Evolutionary conservation across 2,329 filamentous ascomycete species (phyloP).

Genomic region (Ophiostoma ulmi): DNA sequence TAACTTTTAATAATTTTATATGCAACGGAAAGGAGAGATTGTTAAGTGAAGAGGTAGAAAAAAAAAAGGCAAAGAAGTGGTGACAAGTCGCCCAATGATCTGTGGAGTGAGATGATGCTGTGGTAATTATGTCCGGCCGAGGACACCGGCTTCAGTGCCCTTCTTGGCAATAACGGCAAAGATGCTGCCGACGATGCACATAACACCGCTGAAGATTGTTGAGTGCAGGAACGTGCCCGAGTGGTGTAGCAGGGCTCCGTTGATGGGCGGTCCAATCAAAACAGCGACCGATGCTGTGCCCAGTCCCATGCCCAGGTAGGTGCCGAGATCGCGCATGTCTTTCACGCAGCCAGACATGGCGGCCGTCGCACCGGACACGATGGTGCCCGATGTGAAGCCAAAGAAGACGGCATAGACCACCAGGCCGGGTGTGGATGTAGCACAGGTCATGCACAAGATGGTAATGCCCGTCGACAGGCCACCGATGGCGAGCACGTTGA

Average conservation of each 20-base stretch:
- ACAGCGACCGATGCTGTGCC: neutral
- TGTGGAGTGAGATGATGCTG: neutral
- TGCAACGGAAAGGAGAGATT: neutral
- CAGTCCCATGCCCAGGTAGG: neutral
- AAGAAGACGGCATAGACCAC: slow-evolving; percentile 28
- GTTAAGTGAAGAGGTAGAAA: neutral
- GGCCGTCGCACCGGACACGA: slow-evolving; percentile 37
- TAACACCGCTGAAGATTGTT: slow-evolving; percentile 21
- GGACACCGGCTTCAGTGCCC: neutral
- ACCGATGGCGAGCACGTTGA: slow-evolving; percentile 38
- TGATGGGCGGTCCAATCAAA: neutral
- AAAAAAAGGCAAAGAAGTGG: neutral
- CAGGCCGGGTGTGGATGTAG: slow-evolving; percentile 25
- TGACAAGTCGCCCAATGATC: no score
- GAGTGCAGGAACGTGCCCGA: neutral
- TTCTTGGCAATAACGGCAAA: slow-evolving; percentile 26
- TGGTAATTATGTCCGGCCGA: neutral
- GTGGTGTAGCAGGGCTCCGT: neutral
- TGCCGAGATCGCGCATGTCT: neutral
- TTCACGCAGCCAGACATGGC: slow-evolving; percentile 34
- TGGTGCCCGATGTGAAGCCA: slow-evolving; percentile 31
- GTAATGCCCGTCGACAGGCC: slow-evolving; percentile 28
- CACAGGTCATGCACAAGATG: slow-evolving; percentile 32
- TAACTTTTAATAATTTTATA: neutral
- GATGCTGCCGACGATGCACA: slow-evolving; percentile 33